Evolutionary conservation across 228 moss, liverwort and hornwort species (phyloP).

Genomic region (Sphagnum fallax): DNA sequence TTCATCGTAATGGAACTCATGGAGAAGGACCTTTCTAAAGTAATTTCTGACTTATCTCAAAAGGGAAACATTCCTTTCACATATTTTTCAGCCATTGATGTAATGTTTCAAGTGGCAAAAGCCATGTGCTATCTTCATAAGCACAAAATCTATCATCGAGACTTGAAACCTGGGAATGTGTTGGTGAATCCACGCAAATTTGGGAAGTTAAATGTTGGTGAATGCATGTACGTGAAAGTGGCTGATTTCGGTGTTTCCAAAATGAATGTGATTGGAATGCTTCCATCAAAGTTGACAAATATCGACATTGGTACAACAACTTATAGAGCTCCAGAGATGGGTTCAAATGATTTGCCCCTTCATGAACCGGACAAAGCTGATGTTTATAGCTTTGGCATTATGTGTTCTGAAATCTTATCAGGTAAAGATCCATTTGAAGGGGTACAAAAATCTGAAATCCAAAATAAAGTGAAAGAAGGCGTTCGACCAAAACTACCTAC

Average conservation of each 20-base stretch:
- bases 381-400: slow-evolving; percentile 28
- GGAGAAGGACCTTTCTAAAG: slow-evolving; percentile 14
- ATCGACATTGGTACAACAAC: slow-evolving; percentile 9
- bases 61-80: slow-evolving; percentile 4
- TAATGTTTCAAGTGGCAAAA: slow-evolving; percentile 21
- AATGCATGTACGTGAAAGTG: slow-evolving; percentile 17
- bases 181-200: slow-evolving; percentile 7
- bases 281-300: not conserved
- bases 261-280: not conserved
- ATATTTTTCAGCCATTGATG: slow-evolving; percentile 10
- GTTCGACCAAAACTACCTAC: no score
- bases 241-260: slow-evolving; percentile 25
- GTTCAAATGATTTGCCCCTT: not conserved
- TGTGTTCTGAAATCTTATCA: slow-evolving; percentile 14
- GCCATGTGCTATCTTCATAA: slow-evolving; percentile 24
- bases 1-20: slow-evolving; percentile 25
- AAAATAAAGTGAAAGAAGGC: no score
- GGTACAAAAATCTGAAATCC: no score
- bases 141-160: slow-evolving; percentile 15
- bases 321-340: slow-evolving; percentile 23
- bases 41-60: not conserved
- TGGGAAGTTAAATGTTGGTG: not conserved
- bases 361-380: slow-evolving; percentile 11
- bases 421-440: slow-evolving; percentile 6
- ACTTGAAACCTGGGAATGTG: slow-evolving; percentile 26